Evolutionary conservation across 2,329 filamentous ascomycete genomes (phyloP), one percentile per base, ranked within the genome.

Genomic region (Elsinoe ampelina): DNA sequence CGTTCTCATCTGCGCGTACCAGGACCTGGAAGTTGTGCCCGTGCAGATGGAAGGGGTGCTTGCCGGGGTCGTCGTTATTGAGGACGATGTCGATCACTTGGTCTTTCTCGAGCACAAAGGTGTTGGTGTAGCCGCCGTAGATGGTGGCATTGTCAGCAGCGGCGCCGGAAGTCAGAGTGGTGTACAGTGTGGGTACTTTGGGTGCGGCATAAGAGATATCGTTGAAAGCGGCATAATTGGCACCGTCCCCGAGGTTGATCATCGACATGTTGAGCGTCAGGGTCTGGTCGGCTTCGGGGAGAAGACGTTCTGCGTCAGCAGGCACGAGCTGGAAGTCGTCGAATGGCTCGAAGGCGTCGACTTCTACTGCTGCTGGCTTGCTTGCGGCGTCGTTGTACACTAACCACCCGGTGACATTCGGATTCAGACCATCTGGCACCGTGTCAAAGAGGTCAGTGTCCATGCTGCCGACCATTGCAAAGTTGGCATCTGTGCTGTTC

Each of bases 151-250:
- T 71, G 2, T 70, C 71, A 2, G 70, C 69, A 58, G 77, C 78
- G 5, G 72, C 69, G n/a, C 75, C 73, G 35, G 81, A 80, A 3
- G 81, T 82, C 2, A 95, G 75, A 1, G 79, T 87, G 0, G 86
- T 89, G 75, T 90, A 95, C 0, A 95, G 76, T 0, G 85, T 83
- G 0, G 89, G 90, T 0, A 95, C 89, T 67, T 88, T 87, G 50
- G 87, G 88, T 0, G 72, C 57, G 2, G 80, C 79, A 68, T 91
- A 95, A 30, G 86, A 89, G 61, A 89, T 81, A 69, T 87, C 84
- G 74, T 92, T 91, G 70, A 77, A 76, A 65, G 75, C 76, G 17
- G 75, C 75, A 58, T 88, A 88, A 69, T 75, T 77, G 1, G 80
- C 80, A 1, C 86, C 86, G 58, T 90, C 78, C 19, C 75, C 76